These are phyloP conservation scores for Leucaena leucocephala DNA, from an alignment of 306 rosid genomes.

Conservation along the genomic window DNA sequence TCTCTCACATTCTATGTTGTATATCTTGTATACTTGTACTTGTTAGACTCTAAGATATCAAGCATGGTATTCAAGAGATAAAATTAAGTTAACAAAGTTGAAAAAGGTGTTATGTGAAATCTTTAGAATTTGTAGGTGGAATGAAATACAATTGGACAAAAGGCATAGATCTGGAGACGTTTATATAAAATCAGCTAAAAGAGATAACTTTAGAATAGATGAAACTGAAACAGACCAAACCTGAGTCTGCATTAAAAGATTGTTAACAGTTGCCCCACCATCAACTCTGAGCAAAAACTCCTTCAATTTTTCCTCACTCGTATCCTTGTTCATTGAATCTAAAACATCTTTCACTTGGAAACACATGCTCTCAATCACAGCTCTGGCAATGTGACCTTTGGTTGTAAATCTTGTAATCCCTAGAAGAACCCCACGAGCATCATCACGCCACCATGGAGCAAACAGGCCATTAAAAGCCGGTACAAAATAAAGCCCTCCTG, in stretches of 20 bases:
- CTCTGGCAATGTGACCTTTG: conserved; percentile 88
- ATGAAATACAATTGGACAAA: background rate
- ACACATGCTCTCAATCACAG: conserved; percentile 90
- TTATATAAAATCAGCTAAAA: conserved; percentile 8
- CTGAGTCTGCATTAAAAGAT: conserved; percentile 91
- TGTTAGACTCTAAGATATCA: background rate
- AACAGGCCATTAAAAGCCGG: conserved; percentile 92
- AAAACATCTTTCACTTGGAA: conserved; percentile 90
- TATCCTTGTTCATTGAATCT: conserved; percentile 84
- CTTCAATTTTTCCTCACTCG: conserved; percentile 38
- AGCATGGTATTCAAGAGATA: background rate
- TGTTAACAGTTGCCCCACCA: conserved; percentile 88
- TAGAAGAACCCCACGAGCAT: conserved; percentile 87
- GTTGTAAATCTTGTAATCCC: conserved; percentile 83
- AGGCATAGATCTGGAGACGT: background rate
- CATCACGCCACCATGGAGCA: conserved; percentile 99
- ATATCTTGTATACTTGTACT: background rate
- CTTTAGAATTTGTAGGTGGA: background rate
- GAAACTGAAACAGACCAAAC: conserved; percentile 48
- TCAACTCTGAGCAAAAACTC: conserved; percentile 77
- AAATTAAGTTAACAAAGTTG: background rate
- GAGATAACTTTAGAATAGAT: background rate
- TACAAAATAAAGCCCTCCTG: conserved; percentile 85
- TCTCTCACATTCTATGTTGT: background rate
- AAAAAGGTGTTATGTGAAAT: background rate